A percentile compares a stretch with the other conserved stretches of the same genome.
phyloP scores from a whole-genome alignment of 129 eudicot species.

The Lactuca sativa region DNA sequence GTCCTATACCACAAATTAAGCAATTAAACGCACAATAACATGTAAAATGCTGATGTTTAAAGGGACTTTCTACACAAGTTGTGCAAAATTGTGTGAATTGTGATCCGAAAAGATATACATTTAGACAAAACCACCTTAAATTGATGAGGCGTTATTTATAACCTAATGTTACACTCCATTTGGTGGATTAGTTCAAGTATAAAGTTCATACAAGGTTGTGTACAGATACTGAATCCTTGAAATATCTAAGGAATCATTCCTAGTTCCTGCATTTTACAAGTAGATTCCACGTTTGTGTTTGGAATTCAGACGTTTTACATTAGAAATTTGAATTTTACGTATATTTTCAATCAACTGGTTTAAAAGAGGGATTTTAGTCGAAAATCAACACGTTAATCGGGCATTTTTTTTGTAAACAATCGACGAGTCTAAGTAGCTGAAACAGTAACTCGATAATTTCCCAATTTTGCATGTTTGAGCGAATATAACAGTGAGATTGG shows the following conservation, averaged over 20 bases:
- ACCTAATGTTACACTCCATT: neutral
- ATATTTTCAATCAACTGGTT: neutral
- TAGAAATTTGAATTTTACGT: neutral
- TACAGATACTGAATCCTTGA: neutral
- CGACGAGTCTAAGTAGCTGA: constrained; percentile 10
- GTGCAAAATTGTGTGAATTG: too few species aligned
- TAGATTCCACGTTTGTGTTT: neutral
- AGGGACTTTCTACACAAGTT: too few species aligned
- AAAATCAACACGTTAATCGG: neutral
- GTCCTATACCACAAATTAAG: constrained; percentile 48
- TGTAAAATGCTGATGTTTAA: neutral
- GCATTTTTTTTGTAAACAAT: neutral
- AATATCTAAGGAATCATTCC: neutral
- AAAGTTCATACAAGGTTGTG: neutral
- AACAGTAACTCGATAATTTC: neutral
- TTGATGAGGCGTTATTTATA: neutral
- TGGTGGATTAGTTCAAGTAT: neutral
- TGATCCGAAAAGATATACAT: too few species aligned
- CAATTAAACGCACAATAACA: neutral
- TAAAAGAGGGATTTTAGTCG: neutral
- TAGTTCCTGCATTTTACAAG: neutral
- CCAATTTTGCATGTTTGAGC: neutral
- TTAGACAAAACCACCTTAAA: neutral
- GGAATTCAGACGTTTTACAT: neutral
- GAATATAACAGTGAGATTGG: neutral